Base-by-base conservation (phyloP, 305 asterid genomes). In the Coffea humblotiana region DNA sequence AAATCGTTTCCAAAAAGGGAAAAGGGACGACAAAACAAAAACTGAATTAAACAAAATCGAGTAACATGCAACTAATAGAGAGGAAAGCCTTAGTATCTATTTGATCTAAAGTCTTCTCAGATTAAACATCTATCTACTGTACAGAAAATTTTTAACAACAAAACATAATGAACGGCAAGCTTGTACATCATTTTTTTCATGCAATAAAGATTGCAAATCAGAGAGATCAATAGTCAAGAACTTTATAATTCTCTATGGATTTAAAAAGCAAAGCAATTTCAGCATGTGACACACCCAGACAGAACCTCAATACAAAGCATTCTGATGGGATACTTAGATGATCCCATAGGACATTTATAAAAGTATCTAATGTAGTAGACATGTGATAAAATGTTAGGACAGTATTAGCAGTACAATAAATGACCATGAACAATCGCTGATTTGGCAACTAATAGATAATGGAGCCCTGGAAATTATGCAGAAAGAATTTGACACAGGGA, bases 401-500 rank as follows among this genome's bases (percentile, higher is more conserved):
- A 6, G 7, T 18, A 56, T 56, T 16, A 32, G 32, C 32, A 16
- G 63, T 56, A 21, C n/a, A 56, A 56, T 56, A 8, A 23, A 56
- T n/a, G 19, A 56, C 19, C 63, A 56, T 56, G 58, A 73, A 77
- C 81, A 90, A 94, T 80, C 92, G 32, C 32, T 29, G 32, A 1
- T 29, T 29, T 1, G 32, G 32, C 32, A 29, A 29, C 32, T 29
- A 29, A 29, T 29, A 29, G 32, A 29, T 29, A 29, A 32, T 32
- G 32, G 32, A 32, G 32, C 32, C 32, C 87, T 75, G 93, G 7
- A 56, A 56, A 56, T 19, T 16, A 4, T 15, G 77, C 88, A 92
- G 60, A 90, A 91, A 80, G 79, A 89, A 43, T 91, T 95, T 48
- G 95, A 88, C 74, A 19, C 97, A 91, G 79, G 85, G 86, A 85